Evolutionary conservation across 495 filamentous ascomycete species (phyloP), one percentile per base, ranked within the genome.

Genomic region (Tuber calosporum): DNA sequence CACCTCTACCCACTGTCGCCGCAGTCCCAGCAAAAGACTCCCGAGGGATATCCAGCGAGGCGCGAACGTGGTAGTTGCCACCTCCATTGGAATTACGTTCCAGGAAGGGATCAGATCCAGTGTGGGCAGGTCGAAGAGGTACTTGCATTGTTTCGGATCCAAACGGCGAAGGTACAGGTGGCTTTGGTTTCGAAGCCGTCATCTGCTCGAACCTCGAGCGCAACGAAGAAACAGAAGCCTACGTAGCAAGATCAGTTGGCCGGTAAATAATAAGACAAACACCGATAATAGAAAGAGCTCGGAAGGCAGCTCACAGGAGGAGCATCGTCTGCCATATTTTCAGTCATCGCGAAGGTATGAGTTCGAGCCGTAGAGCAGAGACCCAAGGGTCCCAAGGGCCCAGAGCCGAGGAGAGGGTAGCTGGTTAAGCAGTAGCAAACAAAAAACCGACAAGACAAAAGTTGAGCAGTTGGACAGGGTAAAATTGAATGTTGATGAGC

Each of bases 141-240:
- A 82, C 72, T 34, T 62, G 26, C 4, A 62, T 15, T 34, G 26
- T 34, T 34, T 62, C 53, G 13, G 53, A 62, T 30, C 11, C 26
- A 19, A 26, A 34, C 53, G 53, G 53, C 26, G 53, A 5, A 30
- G 53, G 53, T 2, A 34, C 26, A 82, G 81, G 74, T 82, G 81
- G 77, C 82, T 84, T 68, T 75, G 82, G 42, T 72, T 79, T 68
- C 68, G 75, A 79, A 58, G 84, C 80, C 48, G 90, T 87, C 82
- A 97, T 89, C 73, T 91, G 91, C 85, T 99, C 95, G 80, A 99
- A 99, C 81, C 94, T 91, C 62, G 93, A 95, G 68, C 92, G 87
- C 42, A 98, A 85, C 67, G 94, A 96, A 62, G 95, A 99, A 38
- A 99, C 95, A 0, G 95, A 81, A 69, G 79, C 79, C 79, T 81